Conservation (phyloP, 2,329 filamentous ascomycete species). For the Penicillium freii region DNA sequence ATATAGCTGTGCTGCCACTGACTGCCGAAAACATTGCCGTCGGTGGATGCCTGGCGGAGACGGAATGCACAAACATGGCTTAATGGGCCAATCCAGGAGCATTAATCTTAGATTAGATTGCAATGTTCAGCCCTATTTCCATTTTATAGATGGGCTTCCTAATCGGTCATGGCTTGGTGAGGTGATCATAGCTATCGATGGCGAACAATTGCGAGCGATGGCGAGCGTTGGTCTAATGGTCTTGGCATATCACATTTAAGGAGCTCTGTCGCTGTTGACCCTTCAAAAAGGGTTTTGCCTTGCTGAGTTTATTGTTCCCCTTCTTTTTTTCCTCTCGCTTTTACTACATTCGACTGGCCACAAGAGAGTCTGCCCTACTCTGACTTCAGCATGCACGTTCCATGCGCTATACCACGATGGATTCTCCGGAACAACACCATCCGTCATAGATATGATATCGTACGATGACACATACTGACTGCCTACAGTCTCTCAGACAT, state of each 20-base stretch:
- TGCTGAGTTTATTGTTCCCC: neutral
- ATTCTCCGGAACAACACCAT: neutral
- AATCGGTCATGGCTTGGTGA: slow-evolving; percentile 27
- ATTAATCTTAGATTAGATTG: slow-evolving; percentile 26
- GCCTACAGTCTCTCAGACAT: neutral
- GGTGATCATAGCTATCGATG: slow-evolving; percentile 34
- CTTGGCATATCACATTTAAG: slow-evolving; percentile 29
- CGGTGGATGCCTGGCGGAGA: slow-evolving; percentile 16
- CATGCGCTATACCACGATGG: neutral
- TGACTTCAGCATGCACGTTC: neutral
- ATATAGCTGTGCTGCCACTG: slow-evolving; percentile 13
- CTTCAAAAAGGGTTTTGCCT: neutral
- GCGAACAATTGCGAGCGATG: slow-evolving; percentile 34
- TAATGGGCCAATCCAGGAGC: neutral
- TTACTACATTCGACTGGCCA: neutral
- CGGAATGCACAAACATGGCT: neutral
- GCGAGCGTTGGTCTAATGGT: slow-evolving; percentile 24
- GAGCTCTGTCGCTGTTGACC: slow-evolving; percentile 13
- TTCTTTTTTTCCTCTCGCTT: neutral
- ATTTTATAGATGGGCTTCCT: slow-evolving; percentile 7
- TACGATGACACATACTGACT: neutral
- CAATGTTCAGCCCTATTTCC: slow-evolving; percentile 12
- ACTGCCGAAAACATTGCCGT: slow-evolving; percentile 35
- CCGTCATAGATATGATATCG: neutral
- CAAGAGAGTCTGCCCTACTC: neutral